Evolutionary conservation across 2,329 filamentous ascomycete genomes (phyloP), one percentile per base, ranked within the genome.

Genomic region (Colletotrichum aenigma): DNA sequence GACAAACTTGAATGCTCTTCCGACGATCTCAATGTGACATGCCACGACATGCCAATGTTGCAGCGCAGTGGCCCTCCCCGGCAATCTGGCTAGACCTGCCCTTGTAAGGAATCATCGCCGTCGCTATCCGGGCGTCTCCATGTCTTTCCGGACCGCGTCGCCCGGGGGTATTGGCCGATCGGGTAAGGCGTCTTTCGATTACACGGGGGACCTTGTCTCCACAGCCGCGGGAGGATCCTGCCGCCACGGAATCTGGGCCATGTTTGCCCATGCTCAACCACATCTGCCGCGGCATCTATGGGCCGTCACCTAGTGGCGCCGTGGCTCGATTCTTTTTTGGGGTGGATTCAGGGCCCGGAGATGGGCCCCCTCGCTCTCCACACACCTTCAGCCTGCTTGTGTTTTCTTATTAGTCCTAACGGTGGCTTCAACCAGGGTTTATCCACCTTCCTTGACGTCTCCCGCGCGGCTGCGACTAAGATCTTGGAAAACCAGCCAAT

Each of bases 71-170:
- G 18, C 43, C 43, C 38, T 36, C 67, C 66, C 71, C 61, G 72
- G 60, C 67, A 60, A 28, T 60, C 66, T 74, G 72, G 67, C 16
- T 21, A 66, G 60, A 74, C 72, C 72, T 74, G 72, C 72, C 72
- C 28, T 70, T 64, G 61, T 32, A 21, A 71, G 72, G 52, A 66
- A 71, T 71, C 71, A 61, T 18, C 32, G 60, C 71, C 71, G 71
- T 24, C 6, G 13, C 60, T 71, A 30, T 32, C 67, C 43, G 70
- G 48, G 21, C n/a, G 24, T 28, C 48, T 70, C 71, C 71, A 61
- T 66, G 61, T 21, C 43, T 48, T n/a, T 64, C 71, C 61, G 67
- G 34, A 10, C 32, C 34, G 48, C n/a, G 32, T 60, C 15, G 26
- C 18, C 71, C 58, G 65, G 67, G n/a, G 21, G 7, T n/a, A 30